Conservation (phyloP, 495 filamentous ascomycete genomes). For the Xylaria venustula region DNA sequence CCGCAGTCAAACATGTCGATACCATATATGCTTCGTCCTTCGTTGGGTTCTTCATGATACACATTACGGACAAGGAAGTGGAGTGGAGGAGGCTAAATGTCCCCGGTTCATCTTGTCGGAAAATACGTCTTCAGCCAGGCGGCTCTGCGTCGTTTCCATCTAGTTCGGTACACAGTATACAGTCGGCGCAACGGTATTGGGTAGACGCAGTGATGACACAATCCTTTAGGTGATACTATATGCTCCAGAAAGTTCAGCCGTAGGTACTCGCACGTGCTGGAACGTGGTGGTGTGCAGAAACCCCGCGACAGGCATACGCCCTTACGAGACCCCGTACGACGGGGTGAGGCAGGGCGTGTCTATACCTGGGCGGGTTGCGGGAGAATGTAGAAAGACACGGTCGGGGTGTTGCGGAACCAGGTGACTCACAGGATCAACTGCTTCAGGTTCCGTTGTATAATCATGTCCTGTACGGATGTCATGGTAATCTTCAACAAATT, state of each 20-base stretch:
- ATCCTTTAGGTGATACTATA: constrained; percentile 31
- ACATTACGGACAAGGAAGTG: constrained; percentile 15
- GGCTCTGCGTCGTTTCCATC: constrained; percentile 6
- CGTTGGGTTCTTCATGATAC: constrained; percentile 12
- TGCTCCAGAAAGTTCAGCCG: constrained; percentile 37
- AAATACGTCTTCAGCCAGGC: constrained; percentile 12
- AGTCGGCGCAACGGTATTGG: constrained; percentile 8
- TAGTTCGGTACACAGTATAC: constrained; percentile 10
- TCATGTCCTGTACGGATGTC: constrained; percentile 97
- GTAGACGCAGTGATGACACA: constrained; percentile 18
- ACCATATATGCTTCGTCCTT: constrained; percentile 3
- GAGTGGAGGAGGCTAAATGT: background rate
- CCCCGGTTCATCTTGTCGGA: background rate
- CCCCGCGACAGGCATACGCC: constrained; percentile 9
- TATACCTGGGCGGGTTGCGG: constrained; percentile 2
- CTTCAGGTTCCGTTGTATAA: constrained; percentile 96
- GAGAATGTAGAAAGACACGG: constrained; percentile 8
- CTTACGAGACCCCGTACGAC: constrained; percentile 10
- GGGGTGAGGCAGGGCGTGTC: constrained; percentile 8
- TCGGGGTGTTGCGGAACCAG: constrained; percentile 21
- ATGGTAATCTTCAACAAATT: constrained; percentile 96
- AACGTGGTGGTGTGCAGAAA: constrained; percentile 5
- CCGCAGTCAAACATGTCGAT: background rate
- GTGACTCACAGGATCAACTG: constrained; percentile 81
- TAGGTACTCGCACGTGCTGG: constrained; percentile 13